These are phyloP conservation scores for Verticillium klebahnii DNA, from an alignment of 2,329 filamentous ascomycete species.

Conservation along the genomic window DNA sequence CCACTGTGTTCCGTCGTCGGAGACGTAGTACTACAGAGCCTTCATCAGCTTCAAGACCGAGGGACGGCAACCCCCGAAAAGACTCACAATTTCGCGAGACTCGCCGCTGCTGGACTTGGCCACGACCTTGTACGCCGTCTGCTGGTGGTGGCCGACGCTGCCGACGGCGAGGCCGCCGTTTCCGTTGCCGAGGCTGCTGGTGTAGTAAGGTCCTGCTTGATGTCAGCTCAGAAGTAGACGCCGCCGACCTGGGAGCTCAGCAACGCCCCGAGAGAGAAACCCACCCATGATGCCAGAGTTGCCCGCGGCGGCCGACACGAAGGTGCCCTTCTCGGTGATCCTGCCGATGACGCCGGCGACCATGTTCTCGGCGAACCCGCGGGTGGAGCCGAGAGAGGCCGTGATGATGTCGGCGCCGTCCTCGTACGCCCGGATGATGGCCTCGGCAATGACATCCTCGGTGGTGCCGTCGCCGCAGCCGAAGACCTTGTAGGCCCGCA, in stretches of 20 bases:
- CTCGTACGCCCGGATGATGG: constrained; percentile 36
- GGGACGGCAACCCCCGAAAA: too few relatives aligned
- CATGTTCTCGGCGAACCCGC: neutral
- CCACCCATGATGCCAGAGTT: neutral
- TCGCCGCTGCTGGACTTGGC: constrained; percentile 6
- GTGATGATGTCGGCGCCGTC: constrained; percentile 31
- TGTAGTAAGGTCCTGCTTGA: constrained; percentile 3
- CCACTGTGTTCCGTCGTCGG: neutral
- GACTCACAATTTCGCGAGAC: constrained; percentile 2
- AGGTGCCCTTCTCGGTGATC: neutral
- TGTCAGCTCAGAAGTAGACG: neutral
- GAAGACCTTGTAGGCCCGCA: constrained; percentile 34
- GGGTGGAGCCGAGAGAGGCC: neutral
- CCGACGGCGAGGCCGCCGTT: constrained; percentile 4
- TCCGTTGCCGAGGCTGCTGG: constrained; percentile 3
- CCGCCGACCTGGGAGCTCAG: neutral
- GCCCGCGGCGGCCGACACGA: neutral
- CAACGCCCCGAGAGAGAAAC: neutral
- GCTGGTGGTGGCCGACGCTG: neutral
- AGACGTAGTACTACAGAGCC: neutral
- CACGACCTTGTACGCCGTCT: neutral
- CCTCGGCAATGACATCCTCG: constrained; percentile 35
- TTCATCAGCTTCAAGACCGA: neutral
- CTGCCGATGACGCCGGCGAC: neutral
- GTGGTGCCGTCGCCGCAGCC: constrained; percentile 25